These are phyloP conservation scores for Tuber umbilicatum DNA, from an alignment of 495 filamentous ascomycete species.

Conservation along the genomic window DNA sequence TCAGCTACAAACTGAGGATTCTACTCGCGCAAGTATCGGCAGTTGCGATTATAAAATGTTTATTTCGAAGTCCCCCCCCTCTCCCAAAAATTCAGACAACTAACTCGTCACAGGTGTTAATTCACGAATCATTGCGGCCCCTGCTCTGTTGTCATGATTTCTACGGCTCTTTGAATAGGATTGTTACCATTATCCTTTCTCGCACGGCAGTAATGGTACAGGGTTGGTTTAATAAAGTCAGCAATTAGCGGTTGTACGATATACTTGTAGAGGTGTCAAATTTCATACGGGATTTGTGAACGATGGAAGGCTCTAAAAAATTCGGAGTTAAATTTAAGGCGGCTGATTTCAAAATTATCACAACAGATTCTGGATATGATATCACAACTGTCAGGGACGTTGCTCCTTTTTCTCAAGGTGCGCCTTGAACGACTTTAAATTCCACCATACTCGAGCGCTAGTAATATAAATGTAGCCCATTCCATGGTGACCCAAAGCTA, in stretches of 20 bases:
- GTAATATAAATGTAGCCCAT: neutral
- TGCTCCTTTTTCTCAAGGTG: neutral
- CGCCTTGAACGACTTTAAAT: neutral
- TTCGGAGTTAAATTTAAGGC: neutral
- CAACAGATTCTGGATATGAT: neutral
- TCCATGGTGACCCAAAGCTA: neutral
- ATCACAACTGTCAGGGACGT: neutral
- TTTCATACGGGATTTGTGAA: neutral
- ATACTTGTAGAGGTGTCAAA: constrained; percentile 1
- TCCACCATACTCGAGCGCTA: neutral
- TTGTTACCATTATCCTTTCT: neutral
- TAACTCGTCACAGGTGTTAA: neutral
- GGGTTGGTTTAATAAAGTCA: neutral
- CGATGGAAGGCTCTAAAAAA: neutral
- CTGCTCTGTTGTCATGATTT: neutral
- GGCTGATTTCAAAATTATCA: neutral
- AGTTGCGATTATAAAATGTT: constrained; percentile 86
- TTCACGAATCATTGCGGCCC: neutral
- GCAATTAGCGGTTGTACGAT: neutral
- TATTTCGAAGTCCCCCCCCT: constrained; percentile 8
- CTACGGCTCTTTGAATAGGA: neutral
- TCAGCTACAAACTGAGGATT: constrained; percentile 67
- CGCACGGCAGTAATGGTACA: neutral
- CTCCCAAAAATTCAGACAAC: neutral
- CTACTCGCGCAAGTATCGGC: constrained; percentile 60